phyloP scores from a whole-genome alignment of 495 filamentous ascomycete genomes.

The Lindgomyces ingoldianus region DNA sequence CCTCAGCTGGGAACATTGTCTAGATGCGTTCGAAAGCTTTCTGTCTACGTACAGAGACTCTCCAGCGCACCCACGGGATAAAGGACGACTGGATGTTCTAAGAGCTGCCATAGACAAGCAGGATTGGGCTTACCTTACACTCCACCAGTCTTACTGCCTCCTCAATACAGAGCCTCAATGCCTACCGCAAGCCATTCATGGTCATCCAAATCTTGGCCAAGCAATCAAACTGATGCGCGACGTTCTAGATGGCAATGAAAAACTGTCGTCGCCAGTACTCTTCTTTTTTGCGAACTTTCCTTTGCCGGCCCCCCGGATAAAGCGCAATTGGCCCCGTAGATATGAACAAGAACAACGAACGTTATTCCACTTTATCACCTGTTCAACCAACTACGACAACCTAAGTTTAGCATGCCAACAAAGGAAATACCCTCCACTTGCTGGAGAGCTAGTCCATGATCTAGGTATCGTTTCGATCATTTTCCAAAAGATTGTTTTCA shows the following conservation, averaged over 20 bases:
- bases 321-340: slow-evolving; percentile 8
- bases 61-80: neutral
- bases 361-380: slow-evolving; percentile 12
- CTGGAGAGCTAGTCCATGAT: slow-evolving; percentile 22
- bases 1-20: slow-evolving; percentile 1
- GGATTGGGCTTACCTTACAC: slow-evolving; percentile 27
- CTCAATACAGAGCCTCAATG: neutral
- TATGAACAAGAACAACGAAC: slow-evolving; percentile 9
- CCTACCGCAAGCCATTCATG: slow-evolving; percentile 2
- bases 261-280: slow-evolving; percentile 16
- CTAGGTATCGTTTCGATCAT: slow-evolving; percentile 23
- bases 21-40: neutral
- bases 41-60: neutral
- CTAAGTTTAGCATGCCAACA: neutral
- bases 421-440: slow-evolving; percentile 25
- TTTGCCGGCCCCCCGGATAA: slow-evolving; percentile 7
- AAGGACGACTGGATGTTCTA: slow-evolving; percentile 16
- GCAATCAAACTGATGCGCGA: slow-evolving; percentile 5
- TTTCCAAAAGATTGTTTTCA: slow-evolving; percentile 35
- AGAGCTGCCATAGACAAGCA: slow-evolving; percentile 16
- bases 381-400: neutral
- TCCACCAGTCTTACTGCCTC: slow-evolving; percentile 35
- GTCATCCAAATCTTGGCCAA: slow-evolving; percentile 8
- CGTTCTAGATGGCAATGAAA: slow-evolving; percentile 27
- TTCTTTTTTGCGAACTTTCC: slow-evolving; percentile 38